A percentile compares a stretch with the other conserved stretches of the same genome.
phyloP scores from a whole-genome alignment of 2,329 filamentous ascomycete genomes.

The Monilinia fructigena region DNA sequence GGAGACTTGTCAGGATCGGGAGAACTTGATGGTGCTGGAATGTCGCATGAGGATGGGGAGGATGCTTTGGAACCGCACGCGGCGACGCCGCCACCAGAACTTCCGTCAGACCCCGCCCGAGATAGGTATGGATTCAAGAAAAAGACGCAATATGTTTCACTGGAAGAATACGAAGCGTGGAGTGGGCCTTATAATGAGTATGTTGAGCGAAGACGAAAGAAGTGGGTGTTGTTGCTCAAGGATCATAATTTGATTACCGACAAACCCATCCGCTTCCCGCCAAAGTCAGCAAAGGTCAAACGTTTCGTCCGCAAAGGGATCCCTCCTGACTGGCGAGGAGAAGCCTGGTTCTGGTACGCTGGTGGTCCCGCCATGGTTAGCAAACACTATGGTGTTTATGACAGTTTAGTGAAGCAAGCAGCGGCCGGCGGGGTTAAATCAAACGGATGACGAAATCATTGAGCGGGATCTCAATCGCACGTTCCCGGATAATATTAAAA shows the following conservation, averaged over 20 bases:
- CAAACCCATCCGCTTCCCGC: conserved; percentile 73
- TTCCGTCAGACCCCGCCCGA: conserved; percentile 44
- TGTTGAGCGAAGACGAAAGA: conserved; percentile 69
- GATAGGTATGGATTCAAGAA: conserved; percentile 95
- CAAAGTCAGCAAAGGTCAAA: conserved; percentile 78
- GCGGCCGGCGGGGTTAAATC: conserved; percentile 61
- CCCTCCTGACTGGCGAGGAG: conserved; percentile 89
- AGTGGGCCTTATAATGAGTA: conserved; percentile 72
- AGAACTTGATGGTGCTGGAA: conserved; percentile 22
- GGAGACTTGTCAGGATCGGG: conserved; percentile 2
- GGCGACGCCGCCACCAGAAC: conserved; percentile 25
- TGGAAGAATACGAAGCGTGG: conserved; percentile 81
- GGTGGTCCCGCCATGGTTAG: conserved; percentile 78
- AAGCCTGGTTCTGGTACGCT: conserved; percentile 95
- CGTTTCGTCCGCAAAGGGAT: conserved; percentile 91
- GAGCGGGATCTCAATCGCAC: conserved; percentile 91
- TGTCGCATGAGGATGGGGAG: conserved; percentile 22
- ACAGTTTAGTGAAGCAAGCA: conserved; percentile 61
- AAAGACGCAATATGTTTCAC: conserved; percentile 72
- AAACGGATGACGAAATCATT: conserved; percentile 82
- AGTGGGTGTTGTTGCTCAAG: conserved; percentile 78
- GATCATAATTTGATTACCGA: conserved; percentile 72
- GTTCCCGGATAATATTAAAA: conserved; percentile 87
- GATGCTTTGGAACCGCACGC: conserved; percentile 26
- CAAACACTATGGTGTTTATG: conserved; percentile 75